Conservation (phyloP, 257 asterid species). For the Paraleonurus japonicus region DNA sequence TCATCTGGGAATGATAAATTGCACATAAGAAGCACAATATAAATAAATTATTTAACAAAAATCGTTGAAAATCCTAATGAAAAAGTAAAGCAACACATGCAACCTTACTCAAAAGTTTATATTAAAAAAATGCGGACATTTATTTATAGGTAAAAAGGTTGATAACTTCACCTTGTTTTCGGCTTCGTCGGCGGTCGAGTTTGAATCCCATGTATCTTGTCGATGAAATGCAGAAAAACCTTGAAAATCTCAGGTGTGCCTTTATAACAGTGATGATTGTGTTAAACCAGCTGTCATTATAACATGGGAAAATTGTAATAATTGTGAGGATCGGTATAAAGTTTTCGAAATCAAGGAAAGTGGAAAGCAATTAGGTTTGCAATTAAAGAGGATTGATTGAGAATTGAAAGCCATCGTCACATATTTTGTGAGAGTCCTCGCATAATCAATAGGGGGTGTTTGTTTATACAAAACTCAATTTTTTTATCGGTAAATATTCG, state of each 20-base stretch:
- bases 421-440: not conserved
- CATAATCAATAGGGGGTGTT: not conserved
- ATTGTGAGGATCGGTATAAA: not conserved
- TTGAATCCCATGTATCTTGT: not conserved
- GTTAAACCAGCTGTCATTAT: slow-evolving; percentile 4
- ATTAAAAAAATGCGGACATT: not conserved
- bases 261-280: slow-evolving; percentile 8
- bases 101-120: not conserved
- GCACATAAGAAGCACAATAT: not conserved
- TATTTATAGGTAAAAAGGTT: not conserved
- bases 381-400: not conserved
- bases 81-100: slow-evolving; percentile 26
- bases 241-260: slow-evolving; percentile 20
- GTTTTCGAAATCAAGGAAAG: slow-evolving; percentile 11
- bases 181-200: slow-evolving; percentile 23
- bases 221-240: not conserved
- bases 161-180: slow-evolving; percentile 31
- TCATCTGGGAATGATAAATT: slow-evolving; percentile 10
- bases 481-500: no score
- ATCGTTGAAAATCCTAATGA: not conserved
- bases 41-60: slow-evolving; percentile 4
- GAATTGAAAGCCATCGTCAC: not conserved
- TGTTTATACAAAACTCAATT: no score
- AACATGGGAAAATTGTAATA: not conserved
- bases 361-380: slow-evolving; percentile 1